A percentile compares a stretch with the other conserved stretches of the same genome.
Conservation (phyloP, 495 filamentous ascomycete genomes). For the Friedmanniomyces simplex region DNA sequence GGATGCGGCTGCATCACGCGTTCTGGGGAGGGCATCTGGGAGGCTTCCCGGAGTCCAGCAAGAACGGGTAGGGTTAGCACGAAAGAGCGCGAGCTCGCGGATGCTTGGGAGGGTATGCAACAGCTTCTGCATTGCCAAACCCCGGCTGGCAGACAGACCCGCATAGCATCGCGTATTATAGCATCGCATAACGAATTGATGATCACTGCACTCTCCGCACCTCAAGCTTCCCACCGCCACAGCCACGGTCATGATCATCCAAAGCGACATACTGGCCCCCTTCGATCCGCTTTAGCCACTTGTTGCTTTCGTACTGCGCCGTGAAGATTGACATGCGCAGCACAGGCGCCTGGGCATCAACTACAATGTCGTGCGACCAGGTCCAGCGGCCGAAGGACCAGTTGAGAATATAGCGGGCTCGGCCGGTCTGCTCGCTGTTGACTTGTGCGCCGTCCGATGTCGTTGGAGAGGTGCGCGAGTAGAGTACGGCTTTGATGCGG, state of each 20-base stretch:
- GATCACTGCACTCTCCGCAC: conserved; percentile 12
- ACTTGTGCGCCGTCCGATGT: conserved; percentile 44
- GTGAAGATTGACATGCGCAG: conserved; percentile 77
- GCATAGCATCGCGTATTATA: not conserved
- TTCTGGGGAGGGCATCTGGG: too few relatives aligned
- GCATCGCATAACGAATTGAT: not conserved
- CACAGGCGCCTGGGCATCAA: conserved; percentile 32
- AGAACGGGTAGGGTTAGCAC: too few relatives aligned
- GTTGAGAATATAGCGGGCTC: conserved; percentile 69
- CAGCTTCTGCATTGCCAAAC: not conserved
- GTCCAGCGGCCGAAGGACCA: conserved; percentile 98
- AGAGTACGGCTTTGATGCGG: conserved; percentile 83
- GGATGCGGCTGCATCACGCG: too few relatives aligned
- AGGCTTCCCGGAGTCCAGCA: too few relatives aligned
- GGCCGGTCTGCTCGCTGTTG: conserved; percentile 12
- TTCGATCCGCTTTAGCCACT: conserved; percentile 82
- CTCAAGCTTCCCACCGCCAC: conserved; percentile 3
- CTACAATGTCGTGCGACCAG: conserved; percentile 48
- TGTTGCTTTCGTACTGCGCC: conserved; percentile 71
- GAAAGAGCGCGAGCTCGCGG: not conserved
- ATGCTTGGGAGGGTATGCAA: not conserved
- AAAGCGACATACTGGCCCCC: conserved; percentile 18
- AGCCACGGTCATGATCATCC: not conserved
- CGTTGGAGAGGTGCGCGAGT: conserved; percentile 43
- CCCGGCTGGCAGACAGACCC: too few relatives aligned